Percentiles rank a stretch among this genome's conserved stretches.
Evolutionary conservation across 306 rosid genomes (phyloP).

Genomic region (Cercis canadensis): DNA sequence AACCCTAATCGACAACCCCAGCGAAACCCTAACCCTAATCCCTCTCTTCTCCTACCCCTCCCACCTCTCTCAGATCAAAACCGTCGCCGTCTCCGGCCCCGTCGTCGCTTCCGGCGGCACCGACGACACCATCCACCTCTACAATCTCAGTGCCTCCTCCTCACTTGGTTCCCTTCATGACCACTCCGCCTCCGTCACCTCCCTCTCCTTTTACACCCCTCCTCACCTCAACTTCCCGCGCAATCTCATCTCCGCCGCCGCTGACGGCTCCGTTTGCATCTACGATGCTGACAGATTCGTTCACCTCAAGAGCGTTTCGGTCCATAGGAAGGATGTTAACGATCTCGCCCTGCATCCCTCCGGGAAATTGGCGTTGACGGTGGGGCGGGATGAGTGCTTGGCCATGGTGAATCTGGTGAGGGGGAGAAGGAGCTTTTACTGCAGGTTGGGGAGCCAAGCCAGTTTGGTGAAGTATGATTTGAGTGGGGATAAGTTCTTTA

Average conservation of each 20-base stretch:
- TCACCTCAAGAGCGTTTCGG: constrained; percentile 65
- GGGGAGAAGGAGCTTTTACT: constrained; percentile 78
- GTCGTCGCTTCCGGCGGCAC: constrained; percentile 91
- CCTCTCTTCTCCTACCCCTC: constrained; percentile 89
- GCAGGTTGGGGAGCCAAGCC: constrained; percentile 72
- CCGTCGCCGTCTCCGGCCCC: constrained; percentile 70
- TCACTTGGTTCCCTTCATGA: constrained; percentile 85
- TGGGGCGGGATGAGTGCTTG: constrained; percentile 72
- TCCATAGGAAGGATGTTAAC: constrained; percentile 69
- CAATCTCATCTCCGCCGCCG: constrained; percentile 86
- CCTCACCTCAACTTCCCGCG: constrained; percentile 72
- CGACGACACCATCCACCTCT: constrained; percentile 89
- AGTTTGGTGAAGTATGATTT: constrained; percentile 60
- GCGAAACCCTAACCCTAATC: constrained; percentile 51
- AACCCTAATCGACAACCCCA: constrained; percentile 26
- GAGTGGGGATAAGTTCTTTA: constrained; percentile 65
- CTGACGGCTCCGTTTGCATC: constrained; percentile 70
- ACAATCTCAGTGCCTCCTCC: constrained; percentile 68
- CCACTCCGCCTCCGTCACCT: constrained; percentile 76
- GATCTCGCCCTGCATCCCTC: constrained; percentile 88
- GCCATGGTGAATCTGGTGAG: constrained; percentile 84
- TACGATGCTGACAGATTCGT: constrained; percentile 88
- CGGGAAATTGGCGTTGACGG: constrained; percentile 81
- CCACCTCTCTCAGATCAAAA: constrained; percentile 73
- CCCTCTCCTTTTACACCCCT: constrained; percentile 79